phyloP scores from a whole-genome alignment of 1,139 yeast genomes.

The Diutina ranongensis region DNA sequence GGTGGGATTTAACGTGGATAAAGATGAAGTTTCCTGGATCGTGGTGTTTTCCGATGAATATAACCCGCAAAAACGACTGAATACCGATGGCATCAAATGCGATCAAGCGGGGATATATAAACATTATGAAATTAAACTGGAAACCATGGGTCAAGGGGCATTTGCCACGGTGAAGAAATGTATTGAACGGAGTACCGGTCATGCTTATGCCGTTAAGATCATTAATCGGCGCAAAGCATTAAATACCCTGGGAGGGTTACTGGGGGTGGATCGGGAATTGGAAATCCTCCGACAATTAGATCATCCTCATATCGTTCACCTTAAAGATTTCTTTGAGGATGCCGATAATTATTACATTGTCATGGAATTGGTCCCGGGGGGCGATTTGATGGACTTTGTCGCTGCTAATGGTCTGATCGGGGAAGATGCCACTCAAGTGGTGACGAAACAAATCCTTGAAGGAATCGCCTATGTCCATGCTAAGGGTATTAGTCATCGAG shows the following conservation, averaged over 20 bases:
- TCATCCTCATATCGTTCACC: conserved; percentile 75
- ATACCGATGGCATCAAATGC: background rate
- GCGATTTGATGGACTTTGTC: conserved; percentile 95
- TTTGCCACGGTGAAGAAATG: conserved; percentile 93
- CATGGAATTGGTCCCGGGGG: conserved; percentile 94
- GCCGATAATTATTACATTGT: conserved; percentile 69
- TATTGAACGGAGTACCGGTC: conserved; percentile 73
- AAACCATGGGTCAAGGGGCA: conserved; percentile 91
- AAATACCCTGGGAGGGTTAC: conserved; percentile 49
- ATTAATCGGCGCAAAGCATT: conserved; percentile 72
- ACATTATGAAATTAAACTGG: conserved; percentile 70
- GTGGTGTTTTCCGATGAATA: conserved; percentile 44
- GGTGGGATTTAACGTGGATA: conserved; percentile 75
- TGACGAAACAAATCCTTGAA: conserved; percentile 69
- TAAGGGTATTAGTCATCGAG: conserved; percentile 86
- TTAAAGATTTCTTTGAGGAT: conserved; percentile 82
- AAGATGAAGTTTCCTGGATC: conserved; percentile 58
- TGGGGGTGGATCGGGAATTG: conserved; percentile 76
- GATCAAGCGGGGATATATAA: conserved; percentile 42
- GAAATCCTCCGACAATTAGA: conserved; percentile 64
- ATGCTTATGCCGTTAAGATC: conserved; percentile 81
- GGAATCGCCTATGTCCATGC: conserved; percentile 84
- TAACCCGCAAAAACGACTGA: conserved; percentile 21
- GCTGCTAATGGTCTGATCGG: conserved; percentile 87
- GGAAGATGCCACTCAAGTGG: conserved; percentile 81